Percentiles rank a stretch among this genome's conserved stretches.
phyloP scores from a whole-genome alignment of 1,284 basidiomycete species.

The Cryptococcus maquisensis region DNA sequence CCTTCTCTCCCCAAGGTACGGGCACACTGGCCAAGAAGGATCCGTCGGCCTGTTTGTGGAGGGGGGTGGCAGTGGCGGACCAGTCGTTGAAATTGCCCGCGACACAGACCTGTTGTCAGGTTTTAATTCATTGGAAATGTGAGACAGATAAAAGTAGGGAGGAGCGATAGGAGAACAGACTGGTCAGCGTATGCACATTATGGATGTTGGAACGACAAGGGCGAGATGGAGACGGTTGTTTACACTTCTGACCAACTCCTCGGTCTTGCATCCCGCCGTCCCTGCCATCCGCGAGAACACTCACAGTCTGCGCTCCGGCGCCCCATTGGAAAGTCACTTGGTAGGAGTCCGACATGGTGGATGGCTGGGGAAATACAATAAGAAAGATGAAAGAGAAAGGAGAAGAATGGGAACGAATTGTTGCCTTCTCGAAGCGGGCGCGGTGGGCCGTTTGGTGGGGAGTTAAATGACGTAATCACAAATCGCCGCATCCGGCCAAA shows the following conservation, averaged over 20 bases:
- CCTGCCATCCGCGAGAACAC: conserved; percentile 12
- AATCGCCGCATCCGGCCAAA: no score
- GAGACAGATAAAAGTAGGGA: neutral
- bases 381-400: no score
- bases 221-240: neutral
- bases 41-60: conserved; percentile 39
- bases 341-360: no score
- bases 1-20: conserved; percentile 45
- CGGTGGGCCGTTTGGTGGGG: no score
- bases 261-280: neutral
- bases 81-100: conserved; percentile 49
- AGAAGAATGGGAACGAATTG: no score
- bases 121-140: neutral
- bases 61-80: conserved; percentile 39
- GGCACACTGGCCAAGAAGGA: conserved; percentile 34
- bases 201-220: neutral
- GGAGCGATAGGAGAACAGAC: neutral
- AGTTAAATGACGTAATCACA: no score
- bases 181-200: neutral
- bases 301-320: conserved; percentile 38
- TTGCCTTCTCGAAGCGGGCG: no score
- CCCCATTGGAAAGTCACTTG: conserved; percentile 42
- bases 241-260: no score
- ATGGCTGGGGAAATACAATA: no score
- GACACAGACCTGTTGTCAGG: conserved; percentile 35